Evolutionary conservation across 2,329 filamentous ascomycete genomes (phyloP).

Genomic region (Chlorencoelia australis): DNA sequence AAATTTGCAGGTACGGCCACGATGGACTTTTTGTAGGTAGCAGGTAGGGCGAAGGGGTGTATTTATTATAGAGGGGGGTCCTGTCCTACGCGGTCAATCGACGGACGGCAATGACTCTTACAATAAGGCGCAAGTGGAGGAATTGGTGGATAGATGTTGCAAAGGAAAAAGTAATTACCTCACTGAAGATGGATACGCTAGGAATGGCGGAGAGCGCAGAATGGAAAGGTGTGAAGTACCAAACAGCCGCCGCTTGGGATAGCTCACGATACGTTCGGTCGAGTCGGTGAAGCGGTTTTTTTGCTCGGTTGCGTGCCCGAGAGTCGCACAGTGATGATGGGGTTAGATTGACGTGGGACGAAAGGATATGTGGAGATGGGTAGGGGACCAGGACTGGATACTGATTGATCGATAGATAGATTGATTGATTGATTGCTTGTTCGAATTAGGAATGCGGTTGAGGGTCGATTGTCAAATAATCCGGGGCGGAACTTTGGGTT

Average conservation of each 20-base stretch:
- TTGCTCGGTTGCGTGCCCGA: conserved; percentile 20
- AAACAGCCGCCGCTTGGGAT: conserved; percentile 13
- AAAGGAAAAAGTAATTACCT: not conserved
- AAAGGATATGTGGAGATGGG: no score
- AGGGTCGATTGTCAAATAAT: no score
- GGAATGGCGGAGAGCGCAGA: conserved; percentile 5
- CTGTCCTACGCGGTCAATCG: conserved; percentile 1
- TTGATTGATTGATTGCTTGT: no score
- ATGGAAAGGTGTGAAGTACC: conserved; percentile 4
- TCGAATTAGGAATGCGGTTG: no score
- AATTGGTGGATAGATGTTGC: not conserved
- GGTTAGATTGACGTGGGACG: no score
- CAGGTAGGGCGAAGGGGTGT: conserved; percentile 2
- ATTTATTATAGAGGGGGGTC: conserved; percentile 4
- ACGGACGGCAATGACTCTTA: conserved; percentile 1
- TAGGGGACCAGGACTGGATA: no score
- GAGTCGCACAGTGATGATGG: conserved; percentile 2
- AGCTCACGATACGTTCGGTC: conserved; percentile 19
- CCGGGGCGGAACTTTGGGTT: no score
- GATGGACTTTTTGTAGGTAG: not conserved
- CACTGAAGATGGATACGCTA: no score
- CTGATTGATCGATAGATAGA: no score
- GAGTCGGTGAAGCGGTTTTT: conserved; percentile 17
- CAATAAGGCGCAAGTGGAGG: not conserved
- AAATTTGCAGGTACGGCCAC: conserved; percentile 1